Evolutionary conservation across 805 yeast species (phyloP).

Genomic region (Pichia ethanolica): DNA sequence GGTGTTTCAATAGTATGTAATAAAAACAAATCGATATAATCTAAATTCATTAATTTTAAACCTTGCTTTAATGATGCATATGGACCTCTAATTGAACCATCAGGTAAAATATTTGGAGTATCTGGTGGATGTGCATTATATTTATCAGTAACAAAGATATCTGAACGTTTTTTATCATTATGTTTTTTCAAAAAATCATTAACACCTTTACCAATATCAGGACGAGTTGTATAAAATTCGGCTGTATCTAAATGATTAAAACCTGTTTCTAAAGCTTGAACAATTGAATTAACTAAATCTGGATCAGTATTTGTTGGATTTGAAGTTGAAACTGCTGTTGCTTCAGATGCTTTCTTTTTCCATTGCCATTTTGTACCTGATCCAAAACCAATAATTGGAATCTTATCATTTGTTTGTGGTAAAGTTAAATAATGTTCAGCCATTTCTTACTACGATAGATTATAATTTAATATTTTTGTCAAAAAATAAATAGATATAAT

Average conservation of each 20-base stretch:
- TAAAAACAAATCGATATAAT: slow-evolving; percentile 53
- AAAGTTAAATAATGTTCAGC: slow-evolving; percentile 19
- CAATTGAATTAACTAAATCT: slow-evolving; percentile 38
- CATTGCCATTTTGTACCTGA: slow-evolving; percentile 53
- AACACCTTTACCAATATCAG: slow-evolving; percentile 52
- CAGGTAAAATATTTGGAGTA: slow-evolving; percentile 1
- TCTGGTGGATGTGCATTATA: slow-evolving; percentile 27
- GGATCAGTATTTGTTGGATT: slow-evolving; percentile 15
- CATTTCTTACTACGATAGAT: not conserved
- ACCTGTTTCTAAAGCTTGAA: slow-evolving; percentile 42
- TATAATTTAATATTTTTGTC: not conserved
- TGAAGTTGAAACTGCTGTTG: slow-evolving; percentile 12
- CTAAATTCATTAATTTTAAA: slow-evolving; percentile 39
- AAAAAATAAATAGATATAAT: too few relatives aligned
- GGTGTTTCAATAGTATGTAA: slow-evolving; percentile 49
- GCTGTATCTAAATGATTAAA: slow-evolving; percentile 60
- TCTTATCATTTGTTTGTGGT: slow-evolving; percentile 12
- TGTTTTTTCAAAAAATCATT: slow-evolving; percentile 24
- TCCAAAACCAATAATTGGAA: slow-evolving; percentile 34
- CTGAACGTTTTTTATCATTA: slow-evolving; percentile 33
- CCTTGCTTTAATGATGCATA: slow-evolving; percentile 38
- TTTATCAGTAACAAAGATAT: slow-evolving; percentile 54
- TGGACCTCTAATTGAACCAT: slow-evolving; percentile 33
- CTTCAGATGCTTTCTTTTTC: slow-evolving; percentile 24
- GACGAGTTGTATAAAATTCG: slow-evolving; percentile 51